A percentile compares a stretch with the other conserved stretches of the same genome.
These are phyloP conservation scores for Boletus bicolor DNA, from an alignment of 768 basidiomycete genomes.

Conservation along the genomic window DNA sequence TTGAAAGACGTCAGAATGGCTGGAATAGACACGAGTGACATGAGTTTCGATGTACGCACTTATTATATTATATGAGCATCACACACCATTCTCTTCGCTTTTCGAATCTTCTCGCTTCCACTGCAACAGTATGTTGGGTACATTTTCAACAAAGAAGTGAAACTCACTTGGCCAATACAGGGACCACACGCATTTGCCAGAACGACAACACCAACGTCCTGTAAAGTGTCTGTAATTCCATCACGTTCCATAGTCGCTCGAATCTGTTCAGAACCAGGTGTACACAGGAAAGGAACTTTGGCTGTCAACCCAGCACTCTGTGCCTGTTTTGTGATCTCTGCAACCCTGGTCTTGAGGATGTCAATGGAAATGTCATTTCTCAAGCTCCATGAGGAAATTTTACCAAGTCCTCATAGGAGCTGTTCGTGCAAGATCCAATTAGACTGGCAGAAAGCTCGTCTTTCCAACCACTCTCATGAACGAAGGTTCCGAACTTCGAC, in stretches of 20 bases:
- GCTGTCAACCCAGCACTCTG: constrained; percentile 75
- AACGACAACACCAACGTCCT: constrained; percentile 91
- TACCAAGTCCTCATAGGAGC: constrained; percentile 95
- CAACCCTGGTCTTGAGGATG: constrained; percentile 73
- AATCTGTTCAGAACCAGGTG: constrained; percentile 93
- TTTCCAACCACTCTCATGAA: constrained; percentile 88
- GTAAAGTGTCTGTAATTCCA: constrained; percentile 72
- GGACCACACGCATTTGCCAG: constrained; percentile 98
- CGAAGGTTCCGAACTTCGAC: constrained; percentile 79
- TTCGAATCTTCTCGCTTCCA: constrained; percentile 93
- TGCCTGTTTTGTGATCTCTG: constrained; percentile 88
- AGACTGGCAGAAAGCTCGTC: constrained; percentile 87
- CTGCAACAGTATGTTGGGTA: constrained; percentile 34
- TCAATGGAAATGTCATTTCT: neutral
- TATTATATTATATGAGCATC: neutral
- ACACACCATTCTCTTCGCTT: constrained; percentile 85
- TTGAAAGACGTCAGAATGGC: constrained; percentile 98
- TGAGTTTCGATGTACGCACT: constrained; percentile 2
- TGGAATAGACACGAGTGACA: constrained; percentile 27
- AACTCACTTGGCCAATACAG: constrained; percentile 87
- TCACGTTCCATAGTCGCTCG: constrained; percentile 97
- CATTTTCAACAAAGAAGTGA: neutral
- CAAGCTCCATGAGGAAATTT: constrained; percentile 5
- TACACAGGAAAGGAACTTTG: constrained; percentile 84
- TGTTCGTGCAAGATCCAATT: constrained; percentile 99